Base-by-base conservation (phyloP, 2,329 filamentous ascomycete genomes). In the Thielaviopsis ethacetica region DNA sequence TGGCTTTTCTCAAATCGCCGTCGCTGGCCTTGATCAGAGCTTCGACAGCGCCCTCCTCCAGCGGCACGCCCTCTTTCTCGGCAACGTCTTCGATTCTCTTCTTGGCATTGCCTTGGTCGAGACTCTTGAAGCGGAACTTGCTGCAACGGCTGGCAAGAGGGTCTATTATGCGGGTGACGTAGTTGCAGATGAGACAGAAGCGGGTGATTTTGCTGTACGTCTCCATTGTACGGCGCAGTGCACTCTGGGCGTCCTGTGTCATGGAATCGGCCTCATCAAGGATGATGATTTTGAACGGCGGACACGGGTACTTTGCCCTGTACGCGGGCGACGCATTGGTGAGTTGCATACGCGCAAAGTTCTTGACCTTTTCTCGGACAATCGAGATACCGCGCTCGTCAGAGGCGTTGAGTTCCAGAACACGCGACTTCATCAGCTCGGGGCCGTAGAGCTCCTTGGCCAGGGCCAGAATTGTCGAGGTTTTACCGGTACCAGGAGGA, bases 371-470 rank as follows among this genome's bases (percentile, higher is more conserved):
- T 68, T 96, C 89, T 57, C 93, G 86, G 44, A 99, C 91, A 63
- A 99, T 97, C 62, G 83, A 86, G 69, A 99, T 97, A 57, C 94
- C 94, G 64, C 93, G 91, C 74, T 99, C 93, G 73, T 99, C 93
- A 44, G 94, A 98, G 65, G 94, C 94, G 73, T 99, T 99, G 67
- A 98, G 84, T 75, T 98, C 94, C 62, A 98, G 88, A n/a, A 98
- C 93, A 54, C 94, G 86, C 15, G 88, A 83, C 67, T 89, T 91
- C 67, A 95, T 87, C 66, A 98, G 83, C 64, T 95, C 89, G 50
- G 93, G 93, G 0, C 93, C 94, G 73, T 95, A 98, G 62, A 99
- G 86, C 69, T 97, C 91, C 73, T 96, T 96, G 59, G 93, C 91
- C 30, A 98, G 84, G 2, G 94, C 94, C 63, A 99, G 86, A 66